A percentile compares a stretch with the other conserved stretches of the same genome.
These are phyloP conservation scores for Yamadazyma sp. DNA, from an alignment of 1,139 yeast genomes.

Conservation along the genomic window DNA sequence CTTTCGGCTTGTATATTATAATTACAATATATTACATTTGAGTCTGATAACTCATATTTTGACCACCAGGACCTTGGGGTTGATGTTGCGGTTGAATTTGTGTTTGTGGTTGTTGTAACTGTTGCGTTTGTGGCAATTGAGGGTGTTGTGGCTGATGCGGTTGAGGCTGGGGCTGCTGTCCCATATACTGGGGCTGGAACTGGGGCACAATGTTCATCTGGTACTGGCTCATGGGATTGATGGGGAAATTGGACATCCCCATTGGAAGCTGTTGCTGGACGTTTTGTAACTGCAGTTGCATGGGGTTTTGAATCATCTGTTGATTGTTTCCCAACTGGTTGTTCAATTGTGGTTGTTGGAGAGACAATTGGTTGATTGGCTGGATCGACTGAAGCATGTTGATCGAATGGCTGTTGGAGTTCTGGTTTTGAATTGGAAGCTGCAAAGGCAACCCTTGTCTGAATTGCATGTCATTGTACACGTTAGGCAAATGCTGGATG, in stretches of 20 bases:
- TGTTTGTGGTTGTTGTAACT: background rate
- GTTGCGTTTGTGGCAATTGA: background rate
- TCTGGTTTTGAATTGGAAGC: constrained; percentile 2
- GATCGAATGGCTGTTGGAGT: constrained; percentile 3
- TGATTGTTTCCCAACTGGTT: background rate
- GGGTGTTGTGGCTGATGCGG: constrained; percentile 1
- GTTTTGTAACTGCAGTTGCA: constrained; percentile 3
- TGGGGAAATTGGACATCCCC: constrained; percentile 5
- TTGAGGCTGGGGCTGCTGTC: constrained; percentile 1
- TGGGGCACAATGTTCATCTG: constrained; percentile 8
- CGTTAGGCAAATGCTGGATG: constrained; percentile 8
- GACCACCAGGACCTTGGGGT: background rate
- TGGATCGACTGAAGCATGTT: constrained; percentile 7
- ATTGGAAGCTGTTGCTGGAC: constrained; percentile 3
- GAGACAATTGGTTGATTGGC: constrained; percentile 1
- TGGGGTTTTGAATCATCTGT: constrained; percentile 2
- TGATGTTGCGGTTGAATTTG: background rate
- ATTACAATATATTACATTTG: constrained; percentile 5
- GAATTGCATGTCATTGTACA: constrained; percentile 9
- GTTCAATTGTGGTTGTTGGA: constrained; percentile 2
- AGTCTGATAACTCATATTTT: constrained; percentile 1
- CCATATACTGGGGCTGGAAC: constrained; percentile 3
- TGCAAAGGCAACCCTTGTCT: constrained; percentile 8
- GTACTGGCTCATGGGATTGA: constrained; percentile 6
- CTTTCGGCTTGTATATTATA: background rate